phyloP scores from a whole-genome alignment of 192 early-diverging fungal species.

The Physocladia obscura region DNA sequence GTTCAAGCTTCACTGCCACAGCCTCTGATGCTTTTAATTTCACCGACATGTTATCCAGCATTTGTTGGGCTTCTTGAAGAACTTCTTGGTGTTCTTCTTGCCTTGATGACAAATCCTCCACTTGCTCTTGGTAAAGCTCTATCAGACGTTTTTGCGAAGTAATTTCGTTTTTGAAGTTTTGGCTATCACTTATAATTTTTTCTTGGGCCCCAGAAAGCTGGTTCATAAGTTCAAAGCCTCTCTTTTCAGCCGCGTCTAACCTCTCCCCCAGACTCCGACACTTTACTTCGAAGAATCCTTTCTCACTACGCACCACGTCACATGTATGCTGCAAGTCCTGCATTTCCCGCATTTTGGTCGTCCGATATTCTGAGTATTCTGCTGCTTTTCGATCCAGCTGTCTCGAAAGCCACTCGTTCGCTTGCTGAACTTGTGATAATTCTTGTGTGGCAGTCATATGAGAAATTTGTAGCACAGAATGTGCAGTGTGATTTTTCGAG shows the following conservation, averaged over 20 bases:
- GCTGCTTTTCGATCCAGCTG: constrained; percentile 61
- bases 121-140: constrained; percentile 37
- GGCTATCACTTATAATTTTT: constrained; percentile 33
- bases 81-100: not conserved
- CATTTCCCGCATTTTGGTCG: constrained; percentile 37
- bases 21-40: not conserved
- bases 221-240: constrained; percentile 31
- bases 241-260: constrained; percentile 34
- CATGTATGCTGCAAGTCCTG: not conserved
- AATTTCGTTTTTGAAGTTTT: constrained; percentile 64
- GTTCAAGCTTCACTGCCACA: not conserved
- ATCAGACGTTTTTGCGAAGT: constrained; percentile 56
- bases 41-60: constrained; percentile 1
- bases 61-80: constrained; percentile 6
- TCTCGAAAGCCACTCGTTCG: constrained; percentile 62
- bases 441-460: constrained; percentile 42
- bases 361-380: constrained; percentile 53
- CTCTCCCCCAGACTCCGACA: constrained; percentile 2
- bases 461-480: not conserved
- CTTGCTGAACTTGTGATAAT: constrained; percentile 55
- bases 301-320: not conserved
- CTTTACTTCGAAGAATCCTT: not conserved
- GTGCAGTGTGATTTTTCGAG: not conserved
- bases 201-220: constrained; percentile 37
- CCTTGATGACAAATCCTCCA: not conserved